A percentile compares a stretch with the other conserved stretches of the same genome.
Evolutionary conservation across 1,284 basidiomycete genomes (phyloP).

Genomic region (Ustilago crameri): DNA sequence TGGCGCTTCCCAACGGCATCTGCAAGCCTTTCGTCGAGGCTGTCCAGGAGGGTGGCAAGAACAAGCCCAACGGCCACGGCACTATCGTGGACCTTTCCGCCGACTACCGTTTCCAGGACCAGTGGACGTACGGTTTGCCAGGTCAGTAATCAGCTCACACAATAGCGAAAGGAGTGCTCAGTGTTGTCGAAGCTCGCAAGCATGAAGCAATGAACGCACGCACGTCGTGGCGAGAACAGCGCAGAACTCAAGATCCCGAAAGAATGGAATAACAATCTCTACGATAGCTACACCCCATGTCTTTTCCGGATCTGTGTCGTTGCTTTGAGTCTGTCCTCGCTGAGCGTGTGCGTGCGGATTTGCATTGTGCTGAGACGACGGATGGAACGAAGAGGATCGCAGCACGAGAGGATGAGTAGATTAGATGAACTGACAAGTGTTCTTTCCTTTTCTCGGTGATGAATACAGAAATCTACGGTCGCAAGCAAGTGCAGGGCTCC

Average conservation of each 20-base stretch:
- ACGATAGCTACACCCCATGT: background rate
- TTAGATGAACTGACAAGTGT: too few species aligned
- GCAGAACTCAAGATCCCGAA: constrained; percentile 10
- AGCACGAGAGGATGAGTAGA: too few species aligned
- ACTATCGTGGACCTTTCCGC: constrained; percentile 88
- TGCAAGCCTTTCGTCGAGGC: constrained; percentile 98
- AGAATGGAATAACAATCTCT: constrained; percentile 13
- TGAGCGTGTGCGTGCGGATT: constrained; percentile 1
- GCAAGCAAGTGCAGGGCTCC: constrained; percentile 76
- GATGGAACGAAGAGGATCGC: too few species aligned
- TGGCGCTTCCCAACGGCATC: constrained; percentile 96
- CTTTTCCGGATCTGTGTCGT: constrained; percentile 2
- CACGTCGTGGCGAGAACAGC: background rate
- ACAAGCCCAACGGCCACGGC: constrained; percentile 75
- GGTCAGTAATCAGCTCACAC: constrained; percentile 77
- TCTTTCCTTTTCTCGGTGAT: background rate
- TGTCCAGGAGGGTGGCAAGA: constrained; percentile 78
- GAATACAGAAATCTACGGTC: constrained; percentile 84
- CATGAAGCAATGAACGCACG: too few species aligned
- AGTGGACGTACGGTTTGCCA: constrained; percentile 97
- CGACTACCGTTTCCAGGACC: constrained; percentile 92
- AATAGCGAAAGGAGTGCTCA: background rate
- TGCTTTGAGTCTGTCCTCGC: constrained; percentile 3
- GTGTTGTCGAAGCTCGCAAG: background rate
- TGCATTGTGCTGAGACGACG: background rate